These are phyloP conservation scores for Malassezia arunalokei DNA, from an alignment of 1,284 basidiomycete species.

Conservation along the genomic window DNA sequence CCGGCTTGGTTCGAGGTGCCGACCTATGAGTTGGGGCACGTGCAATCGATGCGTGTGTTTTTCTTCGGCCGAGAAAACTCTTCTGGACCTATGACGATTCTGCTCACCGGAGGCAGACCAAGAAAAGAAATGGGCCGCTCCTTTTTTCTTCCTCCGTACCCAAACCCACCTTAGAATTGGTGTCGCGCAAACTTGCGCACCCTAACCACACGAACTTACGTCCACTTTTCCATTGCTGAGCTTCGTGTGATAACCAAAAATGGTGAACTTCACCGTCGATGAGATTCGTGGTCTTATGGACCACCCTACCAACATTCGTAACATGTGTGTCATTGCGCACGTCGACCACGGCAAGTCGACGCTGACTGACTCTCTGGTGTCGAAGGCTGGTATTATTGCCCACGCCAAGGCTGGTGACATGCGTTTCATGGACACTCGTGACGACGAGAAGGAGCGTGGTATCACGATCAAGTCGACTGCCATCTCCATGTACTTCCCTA, in stretches of 20 bases:
- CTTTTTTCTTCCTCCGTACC: slow-evolving; percentile 10
- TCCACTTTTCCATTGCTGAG: not conserved
- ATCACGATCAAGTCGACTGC: slow-evolving; percentile 99
- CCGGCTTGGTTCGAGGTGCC: too few relatives aligned
- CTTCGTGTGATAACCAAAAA: slow-evolving; percentile 11
- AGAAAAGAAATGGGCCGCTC: not conserved
- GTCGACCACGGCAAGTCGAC: slow-evolving; percentile 99
- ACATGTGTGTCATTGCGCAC: slow-evolving; percentile 65
- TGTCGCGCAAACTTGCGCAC: slow-evolving; percentile 12
- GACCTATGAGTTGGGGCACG: too few relatives aligned
- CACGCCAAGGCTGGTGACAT: slow-evolving; percentile 81
- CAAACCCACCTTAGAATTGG: slow-evolving; percentile 5
- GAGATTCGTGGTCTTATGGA: slow-evolving; percentile 83
- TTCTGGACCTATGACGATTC: too few relatives aligned
- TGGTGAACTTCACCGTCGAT: slow-evolving; percentile 50
- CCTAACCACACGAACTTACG: slow-evolving; percentile 9
- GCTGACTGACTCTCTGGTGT: slow-evolving; percentile 95
- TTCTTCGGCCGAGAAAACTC: too few relatives aligned
- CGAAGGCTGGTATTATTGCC: slow-evolving; percentile 99
- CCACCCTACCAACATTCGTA: slow-evolving; percentile 69
- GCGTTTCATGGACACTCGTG: slow-evolving; percentile 94
- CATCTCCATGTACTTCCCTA: slow-evolving; percentile 99
- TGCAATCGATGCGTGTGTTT: too few relatives aligned
- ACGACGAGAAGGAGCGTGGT: slow-evolving; percentile 99
- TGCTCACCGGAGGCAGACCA: too few relatives aligned